Percentiles rank a stretch among this genome's conserved stretches.
Evolutionary conservation across 768 basidiomycete species (phyloP).

Genomic region (Symmetrospora coprosmae): DNA sequence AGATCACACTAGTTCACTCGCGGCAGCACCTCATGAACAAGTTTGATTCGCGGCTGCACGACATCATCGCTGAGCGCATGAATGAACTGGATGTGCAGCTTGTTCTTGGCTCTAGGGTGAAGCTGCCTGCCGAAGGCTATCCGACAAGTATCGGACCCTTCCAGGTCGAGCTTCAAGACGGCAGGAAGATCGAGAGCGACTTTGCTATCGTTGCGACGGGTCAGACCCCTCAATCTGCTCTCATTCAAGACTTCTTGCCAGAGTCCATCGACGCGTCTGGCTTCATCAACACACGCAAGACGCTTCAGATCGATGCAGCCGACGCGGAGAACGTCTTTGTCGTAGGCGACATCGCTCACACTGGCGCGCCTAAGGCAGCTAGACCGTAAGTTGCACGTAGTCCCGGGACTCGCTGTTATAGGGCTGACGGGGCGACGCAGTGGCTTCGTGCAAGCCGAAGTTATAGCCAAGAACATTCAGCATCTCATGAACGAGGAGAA

Average conservation of each 20-base stretch:
- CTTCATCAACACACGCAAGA: constrained; percentile 1
- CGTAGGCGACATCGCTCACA: constrained; percentile 5
- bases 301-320: constrained; percentile 2
- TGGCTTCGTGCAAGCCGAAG: constrained; percentile 14
- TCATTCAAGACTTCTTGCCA: neutral
- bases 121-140: neutral
- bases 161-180: constrained; percentile 8
- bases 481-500: neutral
- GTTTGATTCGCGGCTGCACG: constrained; percentile 37
- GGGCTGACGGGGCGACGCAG: too few relatives aligned
- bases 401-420: too few relatives aligned
- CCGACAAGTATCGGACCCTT: neutral
- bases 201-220: constrained; percentile 16
- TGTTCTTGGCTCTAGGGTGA: constrained; percentile 1
- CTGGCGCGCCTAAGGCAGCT: constrained; percentile 15
- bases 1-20: constrained; percentile 39
- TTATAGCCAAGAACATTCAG: neutral
- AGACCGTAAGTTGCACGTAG: constrained; percentile 3
- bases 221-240: neutral
- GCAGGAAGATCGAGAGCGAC: neutral
- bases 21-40: constrained; percentile 36
- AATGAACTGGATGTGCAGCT: neutral
- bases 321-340: constrained; percentile 9
- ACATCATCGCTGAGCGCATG: constrained; percentile 18
- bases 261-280: neutral